These are phyloP conservation scores for Pistacia integerrima DNA, from an alignment of 345 rosid species.

Conservation along the genomic window DNA sequence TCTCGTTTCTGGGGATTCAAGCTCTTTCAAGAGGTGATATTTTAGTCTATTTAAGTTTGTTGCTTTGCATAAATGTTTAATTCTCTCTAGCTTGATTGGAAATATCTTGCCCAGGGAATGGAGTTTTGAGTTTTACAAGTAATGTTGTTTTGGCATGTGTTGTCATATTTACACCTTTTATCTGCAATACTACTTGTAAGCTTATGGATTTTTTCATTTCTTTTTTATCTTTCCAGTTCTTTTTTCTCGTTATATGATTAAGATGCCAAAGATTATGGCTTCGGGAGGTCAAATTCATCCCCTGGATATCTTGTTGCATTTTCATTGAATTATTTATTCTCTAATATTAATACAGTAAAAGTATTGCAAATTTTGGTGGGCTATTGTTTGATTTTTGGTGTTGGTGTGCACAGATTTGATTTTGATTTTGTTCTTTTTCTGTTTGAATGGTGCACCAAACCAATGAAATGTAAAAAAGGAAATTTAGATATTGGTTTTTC, in stretches of 20 bases:
- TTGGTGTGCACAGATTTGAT: neutral
- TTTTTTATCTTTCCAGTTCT: neutral
- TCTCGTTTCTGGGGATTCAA: neutral
- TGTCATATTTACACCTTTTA: neutral
- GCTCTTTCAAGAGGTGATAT: conserved; percentile 4
- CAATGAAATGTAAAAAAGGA: neutral
- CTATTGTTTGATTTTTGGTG: neutral
- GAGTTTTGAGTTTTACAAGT: neutral
- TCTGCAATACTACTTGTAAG: neutral
- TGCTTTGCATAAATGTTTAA: neutral
- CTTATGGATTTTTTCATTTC: neutral
- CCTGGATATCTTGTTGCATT: neutral
- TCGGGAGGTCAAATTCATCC: neutral
- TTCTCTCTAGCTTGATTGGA: neutral
- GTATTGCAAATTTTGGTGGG: neutral
- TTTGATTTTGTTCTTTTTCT: neutral
- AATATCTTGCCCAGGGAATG: neutral
- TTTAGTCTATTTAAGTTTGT: neutral
- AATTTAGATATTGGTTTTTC: neutral
- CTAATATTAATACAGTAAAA: neutral
- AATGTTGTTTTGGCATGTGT: neutral
- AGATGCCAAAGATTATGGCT: neutral
- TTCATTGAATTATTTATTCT: neutral
- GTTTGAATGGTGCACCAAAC: neutral
- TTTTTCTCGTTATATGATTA: too few relatives aligned